phyloP scores from a whole-genome alignment of 176 grass and related monocot genomes.

The Dactylis glomerata region DNA sequence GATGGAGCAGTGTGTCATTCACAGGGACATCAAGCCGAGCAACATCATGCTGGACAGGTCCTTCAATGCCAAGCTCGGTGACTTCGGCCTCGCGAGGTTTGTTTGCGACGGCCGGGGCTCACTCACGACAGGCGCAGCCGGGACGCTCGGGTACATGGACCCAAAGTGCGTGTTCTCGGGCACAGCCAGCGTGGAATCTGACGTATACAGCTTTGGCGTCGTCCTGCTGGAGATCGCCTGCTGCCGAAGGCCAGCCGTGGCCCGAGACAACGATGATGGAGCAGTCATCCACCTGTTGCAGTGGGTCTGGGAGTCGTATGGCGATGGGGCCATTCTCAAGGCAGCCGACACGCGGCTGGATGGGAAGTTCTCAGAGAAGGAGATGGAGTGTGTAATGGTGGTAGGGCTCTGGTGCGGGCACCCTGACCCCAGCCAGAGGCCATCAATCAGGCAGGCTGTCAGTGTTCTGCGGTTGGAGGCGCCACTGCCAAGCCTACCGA shows the following conservation, averaged over 20 bases:
- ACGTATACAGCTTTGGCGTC: slow-evolving; percentile 27
- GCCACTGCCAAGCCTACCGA: background rate
- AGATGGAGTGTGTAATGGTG: slow-evolving; percentile 10
- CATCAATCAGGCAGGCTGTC: slow-evolving; percentile 10
- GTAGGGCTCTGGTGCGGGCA: background rate
- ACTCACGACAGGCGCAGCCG: too few relatives aligned
- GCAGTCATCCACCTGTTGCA: background rate
- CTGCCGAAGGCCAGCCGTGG: background rate
- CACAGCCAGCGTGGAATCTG: background rate
- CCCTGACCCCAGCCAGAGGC: background rate
- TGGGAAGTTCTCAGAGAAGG: background rate
- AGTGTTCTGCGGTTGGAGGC: background rate
- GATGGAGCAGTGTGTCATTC: background rate
- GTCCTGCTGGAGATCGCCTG: slow-evolving; percentile 19
- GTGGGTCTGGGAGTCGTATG: background rate
- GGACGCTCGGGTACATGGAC: background rate
- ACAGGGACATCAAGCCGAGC: slow-evolving; percentile 2
- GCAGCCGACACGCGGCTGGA: slow-evolving; percentile 5
- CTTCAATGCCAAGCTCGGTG: slow-evolving; percentile 13
- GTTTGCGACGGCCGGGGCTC: background rate
- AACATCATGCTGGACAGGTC: background rate
- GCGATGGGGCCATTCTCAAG: background rate
- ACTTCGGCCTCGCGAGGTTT: slow-evolving; percentile 10
- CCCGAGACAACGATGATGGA: background rate
- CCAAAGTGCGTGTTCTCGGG: background rate